Conservation (phyloP, 2,329 filamentous ascomycete species). For the Magnaporthiopsis incrustans region DNA sequence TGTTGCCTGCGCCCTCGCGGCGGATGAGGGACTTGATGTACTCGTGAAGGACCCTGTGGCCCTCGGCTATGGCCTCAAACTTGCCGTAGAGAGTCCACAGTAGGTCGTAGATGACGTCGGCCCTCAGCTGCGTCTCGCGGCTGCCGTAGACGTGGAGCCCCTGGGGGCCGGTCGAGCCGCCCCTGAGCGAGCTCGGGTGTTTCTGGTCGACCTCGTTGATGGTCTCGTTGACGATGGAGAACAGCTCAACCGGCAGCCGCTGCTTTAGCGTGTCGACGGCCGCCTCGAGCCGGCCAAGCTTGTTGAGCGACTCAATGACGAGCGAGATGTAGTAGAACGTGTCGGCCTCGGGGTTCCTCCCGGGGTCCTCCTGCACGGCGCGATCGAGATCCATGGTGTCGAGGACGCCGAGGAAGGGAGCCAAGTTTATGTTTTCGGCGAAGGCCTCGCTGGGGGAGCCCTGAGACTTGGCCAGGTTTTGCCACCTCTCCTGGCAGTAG, state of each 20-base stretch:
- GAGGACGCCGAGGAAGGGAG: constrained; percentile 51
- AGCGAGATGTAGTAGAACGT: constrained; percentile 90
- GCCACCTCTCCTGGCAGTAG: constrained; percentile 95
- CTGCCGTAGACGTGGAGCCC: constrained; percentile 56
- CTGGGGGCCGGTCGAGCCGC: constrained; percentile 32
- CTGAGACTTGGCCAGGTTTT: constrained; percentile 64
- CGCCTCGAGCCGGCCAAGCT: constrained; percentile 74
- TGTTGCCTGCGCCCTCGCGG: constrained; percentile 63
- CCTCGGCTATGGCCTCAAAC: constrained; percentile 94
- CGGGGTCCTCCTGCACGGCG: constrained; percentile 72
- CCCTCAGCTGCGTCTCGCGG: constrained; percentile 67
- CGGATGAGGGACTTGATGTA: constrained; percentile 79
- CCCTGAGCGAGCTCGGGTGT: constrained; percentile 73
- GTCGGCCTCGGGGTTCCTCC: constrained; percentile 89
- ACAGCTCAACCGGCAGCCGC: constrained; percentile 85
- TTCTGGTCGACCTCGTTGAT: constrained; percentile 90
- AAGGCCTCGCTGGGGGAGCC: constrained; percentile 29
- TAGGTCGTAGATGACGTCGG: constrained; percentile 83
- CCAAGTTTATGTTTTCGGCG: constrained; percentile 34
- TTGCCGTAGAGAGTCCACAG: constrained; percentile 91
- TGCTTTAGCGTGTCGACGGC: constrained; percentile 90
- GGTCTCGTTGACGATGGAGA: constrained; percentile 87
- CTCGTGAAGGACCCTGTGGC: constrained; percentile 88
- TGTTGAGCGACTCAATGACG: constrained; percentile 82
- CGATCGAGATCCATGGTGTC: constrained; percentile 54